Percentiles rank a stretch among this genome's conserved stretches.
phyloP scores from a whole-genome alignment of 208 protist species.

The Crithidia expoeki region DNA sequence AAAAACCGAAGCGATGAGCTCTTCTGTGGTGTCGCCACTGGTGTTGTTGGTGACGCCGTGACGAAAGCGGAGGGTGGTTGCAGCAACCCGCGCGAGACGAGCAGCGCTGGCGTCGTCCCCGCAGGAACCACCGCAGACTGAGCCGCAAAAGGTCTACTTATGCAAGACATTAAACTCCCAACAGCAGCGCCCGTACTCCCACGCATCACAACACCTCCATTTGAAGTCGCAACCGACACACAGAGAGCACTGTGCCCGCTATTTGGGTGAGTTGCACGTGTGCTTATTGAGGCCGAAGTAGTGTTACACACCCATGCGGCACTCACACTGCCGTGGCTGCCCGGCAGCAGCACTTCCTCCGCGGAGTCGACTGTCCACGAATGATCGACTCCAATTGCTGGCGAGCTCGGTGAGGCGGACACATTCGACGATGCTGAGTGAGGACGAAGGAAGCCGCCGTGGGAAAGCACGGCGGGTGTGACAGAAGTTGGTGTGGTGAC shows the following conservation, averaged over 20 bases:
- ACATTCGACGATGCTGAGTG: not conserved
- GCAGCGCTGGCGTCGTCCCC: constrained; percentile 14
- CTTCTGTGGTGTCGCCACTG: constrained; percentile 8
- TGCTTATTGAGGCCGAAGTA: not conserved
- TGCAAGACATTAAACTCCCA: too few relatives aligned
- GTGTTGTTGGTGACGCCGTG: constrained; percentile 8
- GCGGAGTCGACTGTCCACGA: constrained; percentile 14
- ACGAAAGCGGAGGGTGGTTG: constrained; percentile 33
- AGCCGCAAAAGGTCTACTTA: too few relatives aligned
- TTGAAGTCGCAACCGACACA: not conserved
- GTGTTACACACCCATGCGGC: constrained; percentile 13
- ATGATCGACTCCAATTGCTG: constrained; percentile 4
- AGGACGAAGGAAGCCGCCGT: not conserved
- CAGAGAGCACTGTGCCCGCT: not conserved
- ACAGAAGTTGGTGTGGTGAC: constrained; percentile 9
- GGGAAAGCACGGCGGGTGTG: not conserved
- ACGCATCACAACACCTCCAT: not conserved
- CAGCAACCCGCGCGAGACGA: constrained; percentile 29
- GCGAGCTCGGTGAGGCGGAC: constrained; percentile 11
- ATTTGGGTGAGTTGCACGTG: not conserved
- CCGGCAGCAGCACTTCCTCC: constrained; percentile 40
- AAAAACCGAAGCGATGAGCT: constrained; percentile 20
- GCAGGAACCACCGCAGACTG: not conserved
- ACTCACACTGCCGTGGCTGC: constrained; percentile 23
- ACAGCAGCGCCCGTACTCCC: too few relatives aligned